phyloP scores from a whole-genome alignment of 2,329 filamentous ascomycete genomes.

The Didymella glomerata region DNA sequence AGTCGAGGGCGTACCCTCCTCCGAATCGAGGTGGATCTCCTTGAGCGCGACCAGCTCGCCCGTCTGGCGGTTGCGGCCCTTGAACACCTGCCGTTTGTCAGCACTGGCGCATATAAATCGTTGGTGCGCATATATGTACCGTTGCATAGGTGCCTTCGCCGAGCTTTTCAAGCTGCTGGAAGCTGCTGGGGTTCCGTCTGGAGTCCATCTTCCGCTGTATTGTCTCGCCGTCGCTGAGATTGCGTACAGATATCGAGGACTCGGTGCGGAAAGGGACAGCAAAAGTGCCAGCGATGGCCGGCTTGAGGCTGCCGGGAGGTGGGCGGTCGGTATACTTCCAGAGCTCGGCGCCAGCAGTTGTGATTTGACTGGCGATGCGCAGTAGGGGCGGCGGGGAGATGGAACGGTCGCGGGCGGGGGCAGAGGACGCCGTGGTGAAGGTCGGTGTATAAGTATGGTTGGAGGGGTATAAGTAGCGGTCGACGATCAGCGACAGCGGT shows the following conservation, averaged over 20 bases:
- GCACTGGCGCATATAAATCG: slow-evolving; percentile 11
- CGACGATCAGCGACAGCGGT: slow-evolving; percentile 15
- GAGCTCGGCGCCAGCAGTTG: slow-evolving; percentile 59
- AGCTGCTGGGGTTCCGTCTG: slow-evolving; percentile 91
- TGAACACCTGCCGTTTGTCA: slow-evolving; percentile 79
- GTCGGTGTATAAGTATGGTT: slow-evolving; percentile 7
- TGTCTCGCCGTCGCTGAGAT: slow-evolving; percentile 52
- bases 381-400: slow-evolving; percentile 45
- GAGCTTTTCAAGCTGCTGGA: slow-evolving; percentile 98
- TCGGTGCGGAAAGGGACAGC: slow-evolving; percentile 58
- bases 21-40: slow-evolving; percentile 97
- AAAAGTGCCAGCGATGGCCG: slow-evolving; percentile 60
- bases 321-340: slow-evolving; percentile 59
- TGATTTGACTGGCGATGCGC: slow-evolving; percentile 56
- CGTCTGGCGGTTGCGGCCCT: slow-evolving; percentile 95
- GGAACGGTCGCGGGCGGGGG: slow-evolving; percentile 30
- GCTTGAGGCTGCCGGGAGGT: slow-evolving; percentile 56
- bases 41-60: slow-evolving; percentile 96
- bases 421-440: slow-evolving; percentile 35
- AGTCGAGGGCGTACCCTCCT: slow-evolving; percentile 96
- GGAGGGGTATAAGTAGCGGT: slow-evolving; percentile 15
- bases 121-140: slow-evolving; percentile 61
- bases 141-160: slow-evolving; percentile 99
- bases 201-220: slow-evolving; percentile 74
- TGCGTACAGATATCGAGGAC: slow-evolving; percentile 61